Conservation (phyloP, 345 rosid species). For the Sisymbrium altissimum region DNA sequence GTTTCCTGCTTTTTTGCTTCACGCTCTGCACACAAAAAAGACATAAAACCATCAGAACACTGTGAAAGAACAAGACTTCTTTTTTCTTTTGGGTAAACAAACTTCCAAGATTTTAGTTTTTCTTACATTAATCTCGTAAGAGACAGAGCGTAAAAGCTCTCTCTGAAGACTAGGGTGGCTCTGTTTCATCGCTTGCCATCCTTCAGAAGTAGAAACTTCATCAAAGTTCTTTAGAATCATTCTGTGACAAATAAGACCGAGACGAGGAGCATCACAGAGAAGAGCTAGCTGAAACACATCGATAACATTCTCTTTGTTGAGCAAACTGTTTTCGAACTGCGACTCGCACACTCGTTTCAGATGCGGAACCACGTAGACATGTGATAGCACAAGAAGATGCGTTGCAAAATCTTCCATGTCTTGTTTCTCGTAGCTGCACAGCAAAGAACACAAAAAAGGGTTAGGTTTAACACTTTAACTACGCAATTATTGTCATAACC, state of each 20-base stretch:
- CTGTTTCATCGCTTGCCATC: constrained; percentile 71
- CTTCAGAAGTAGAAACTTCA: constrained; percentile 51
- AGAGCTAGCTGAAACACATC: constrained; percentile 83
- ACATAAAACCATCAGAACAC: neutral
- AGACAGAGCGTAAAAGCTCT: constrained; percentile 51
- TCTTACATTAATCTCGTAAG: constrained; percentile 53
- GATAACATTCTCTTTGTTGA: constrained; percentile 59
- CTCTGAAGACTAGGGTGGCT: constrained; percentile 77
- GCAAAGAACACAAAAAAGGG: neutral
- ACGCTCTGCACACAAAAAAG: constrained; percentile 34
- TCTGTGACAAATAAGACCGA: constrained; percentile 60
- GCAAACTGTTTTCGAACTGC: constrained; percentile 48
- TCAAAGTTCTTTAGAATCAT: constrained; percentile 52
- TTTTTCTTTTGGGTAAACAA: neutral
- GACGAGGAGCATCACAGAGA: constrained; percentile 80
- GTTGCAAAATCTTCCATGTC: constrained; percentile 65
- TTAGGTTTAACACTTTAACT: neutral
- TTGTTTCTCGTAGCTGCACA: constrained; percentile 60
- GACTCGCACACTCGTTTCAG: constrained; percentile 58
- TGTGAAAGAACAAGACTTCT: neutral
- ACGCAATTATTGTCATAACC: neutral
- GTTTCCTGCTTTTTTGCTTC: constrained; percentile 51
- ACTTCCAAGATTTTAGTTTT: neutral
- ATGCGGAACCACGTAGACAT: constrained; percentile 60
- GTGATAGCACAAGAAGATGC: constrained; percentile 73